Conservation (phyloP, 148 eudicot species). For the Chenopodium formosanum region DNA sequence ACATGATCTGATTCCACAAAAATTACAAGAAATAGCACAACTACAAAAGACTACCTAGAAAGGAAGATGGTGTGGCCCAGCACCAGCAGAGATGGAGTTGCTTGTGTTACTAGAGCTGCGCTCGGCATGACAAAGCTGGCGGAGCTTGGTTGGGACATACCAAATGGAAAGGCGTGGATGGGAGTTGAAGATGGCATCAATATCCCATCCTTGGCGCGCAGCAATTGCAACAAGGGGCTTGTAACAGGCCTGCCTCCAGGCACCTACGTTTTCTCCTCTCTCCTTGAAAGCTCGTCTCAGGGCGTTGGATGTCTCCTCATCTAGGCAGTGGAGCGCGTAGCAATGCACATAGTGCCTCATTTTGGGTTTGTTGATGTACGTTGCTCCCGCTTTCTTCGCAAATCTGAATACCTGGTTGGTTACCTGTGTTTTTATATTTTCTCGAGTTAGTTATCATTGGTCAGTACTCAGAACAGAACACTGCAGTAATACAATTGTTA, state of each 20-base stretch:
- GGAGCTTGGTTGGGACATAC: constrained; percentile 95
- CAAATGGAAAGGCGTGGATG: constrained; percentile 87
- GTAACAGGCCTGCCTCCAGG: constrained; percentile 90
- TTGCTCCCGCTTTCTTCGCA: constrained; percentile 92
- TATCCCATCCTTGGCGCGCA: constrained; percentile 82
- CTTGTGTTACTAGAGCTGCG: constrained; percentile 37
- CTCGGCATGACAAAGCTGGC: constrained; percentile 85
- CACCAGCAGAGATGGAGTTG: constrained; percentile 18
- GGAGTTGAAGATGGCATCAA: constrained; percentile 78
- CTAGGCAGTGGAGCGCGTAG: constrained; percentile 89
- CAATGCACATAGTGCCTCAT: constrained; percentile 98
- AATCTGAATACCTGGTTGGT: constrained; percentile 92
- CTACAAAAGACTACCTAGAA: background rate
- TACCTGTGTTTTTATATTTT: constrained; percentile 38
- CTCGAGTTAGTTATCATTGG: too few species aligned
- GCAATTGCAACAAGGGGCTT: constrained; percentile 82
- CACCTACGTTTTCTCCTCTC: constrained; percentile 83
- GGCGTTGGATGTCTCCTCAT: constrained; percentile 75
- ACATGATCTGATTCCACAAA: background rate
- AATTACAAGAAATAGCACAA: background rate
- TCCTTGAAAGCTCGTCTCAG: constrained; percentile 73
- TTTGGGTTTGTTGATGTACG: constrained; percentile 96
- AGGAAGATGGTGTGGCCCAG: constrained; percentile 9
- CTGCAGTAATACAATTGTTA: too few species aligned
- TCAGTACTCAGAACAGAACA: background rate